A percentile compares a stretch with the other conserved stretches of the same genome.
These are phyloP conservation scores for Dalbergia cultrata DNA, from an alignment of 306 rosid genomes.

Conservation along the genomic window DNA sequence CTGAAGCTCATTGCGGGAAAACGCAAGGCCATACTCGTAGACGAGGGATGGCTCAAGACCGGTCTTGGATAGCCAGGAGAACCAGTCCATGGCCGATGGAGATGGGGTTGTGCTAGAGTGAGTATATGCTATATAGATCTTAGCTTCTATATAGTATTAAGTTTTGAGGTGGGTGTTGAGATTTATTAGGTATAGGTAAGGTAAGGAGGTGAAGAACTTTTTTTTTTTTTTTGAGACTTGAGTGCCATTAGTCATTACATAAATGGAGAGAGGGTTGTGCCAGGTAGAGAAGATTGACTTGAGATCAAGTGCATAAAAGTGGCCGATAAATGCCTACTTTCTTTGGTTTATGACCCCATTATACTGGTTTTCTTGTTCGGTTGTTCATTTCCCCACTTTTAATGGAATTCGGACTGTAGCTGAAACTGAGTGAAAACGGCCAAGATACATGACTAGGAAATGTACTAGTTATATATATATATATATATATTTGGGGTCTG, in stretches of 20 bases:
- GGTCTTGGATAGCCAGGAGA: constrained; percentile 88
- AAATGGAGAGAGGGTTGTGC: background rate
- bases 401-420: constrained; percentile 58
- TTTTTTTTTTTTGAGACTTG: background rate
- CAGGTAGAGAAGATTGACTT: constrained; percentile 20
- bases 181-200: constrained; percentile 36
- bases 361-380: background rate
- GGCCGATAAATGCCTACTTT: constrained; percentile 46
- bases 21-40: constrained; percentile 78
- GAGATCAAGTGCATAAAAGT: constrained; percentile 33
- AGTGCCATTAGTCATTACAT: background rate
- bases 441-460: constrained; percentile 13
- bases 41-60: constrained; percentile 70
- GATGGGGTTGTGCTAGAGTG: constrained; percentile 28
- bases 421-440: constrained; percentile 44
- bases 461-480: too few relatives aligned
- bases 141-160: background rate
- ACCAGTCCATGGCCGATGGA: constrained; percentile 82
- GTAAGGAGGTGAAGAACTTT: constrained; percentile 29
- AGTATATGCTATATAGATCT: background rate
- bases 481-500: too few relatives aligned
- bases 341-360: background rate
- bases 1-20: constrained; percentile 75
- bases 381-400: constrained; percentile 1
- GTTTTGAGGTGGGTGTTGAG: constrained; percentile 41